Evolutionary conservation across 2,329 filamentous ascomycete species (phyloP).

Genomic region (Apiospora phragmitis): DNA sequence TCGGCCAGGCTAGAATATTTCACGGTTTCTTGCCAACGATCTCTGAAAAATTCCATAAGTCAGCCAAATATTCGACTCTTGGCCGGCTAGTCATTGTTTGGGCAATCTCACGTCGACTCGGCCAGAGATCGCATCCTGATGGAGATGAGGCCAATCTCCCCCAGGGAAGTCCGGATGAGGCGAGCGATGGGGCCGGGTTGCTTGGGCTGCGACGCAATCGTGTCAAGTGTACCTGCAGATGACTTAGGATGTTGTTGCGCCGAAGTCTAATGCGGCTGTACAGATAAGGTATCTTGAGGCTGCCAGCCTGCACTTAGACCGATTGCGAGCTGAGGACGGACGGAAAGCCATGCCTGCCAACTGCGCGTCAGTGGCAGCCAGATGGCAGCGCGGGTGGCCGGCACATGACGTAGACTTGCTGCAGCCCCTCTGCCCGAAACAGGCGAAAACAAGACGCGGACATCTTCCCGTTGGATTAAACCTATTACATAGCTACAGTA

Average conservation of each 20-base stretch:
- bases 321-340: neutral
- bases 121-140: slow-evolving; percentile 32
- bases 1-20: slow-evolving; percentile 58
- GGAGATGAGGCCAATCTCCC: neutral
- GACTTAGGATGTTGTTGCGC: slow-evolving; percentile 1
- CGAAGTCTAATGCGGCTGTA: neutral
- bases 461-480: neutral
- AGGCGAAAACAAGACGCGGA: neutral
- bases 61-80: neutral
- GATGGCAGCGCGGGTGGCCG: neutral
- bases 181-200: neutral
- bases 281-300: slow-evolving; percentile 4
- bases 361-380: neutral
- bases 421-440: neutral
- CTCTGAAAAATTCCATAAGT: slow-evolving; percentile 43
- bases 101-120: slow-evolving; percentile 30
- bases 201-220: neutral
- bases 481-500: neutral
- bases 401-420: neutral
- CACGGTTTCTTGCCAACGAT: slow-evolving; percentile 68
- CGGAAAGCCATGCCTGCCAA: neutral
- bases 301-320: neutral
- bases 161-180: neutral
- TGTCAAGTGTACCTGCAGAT: neutral
- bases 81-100: neutral